phyloP scores from a whole-genome alignment of 2,329 filamentous ascomycete genomes.

The Pseudogymnoascus sp. region DNA sequence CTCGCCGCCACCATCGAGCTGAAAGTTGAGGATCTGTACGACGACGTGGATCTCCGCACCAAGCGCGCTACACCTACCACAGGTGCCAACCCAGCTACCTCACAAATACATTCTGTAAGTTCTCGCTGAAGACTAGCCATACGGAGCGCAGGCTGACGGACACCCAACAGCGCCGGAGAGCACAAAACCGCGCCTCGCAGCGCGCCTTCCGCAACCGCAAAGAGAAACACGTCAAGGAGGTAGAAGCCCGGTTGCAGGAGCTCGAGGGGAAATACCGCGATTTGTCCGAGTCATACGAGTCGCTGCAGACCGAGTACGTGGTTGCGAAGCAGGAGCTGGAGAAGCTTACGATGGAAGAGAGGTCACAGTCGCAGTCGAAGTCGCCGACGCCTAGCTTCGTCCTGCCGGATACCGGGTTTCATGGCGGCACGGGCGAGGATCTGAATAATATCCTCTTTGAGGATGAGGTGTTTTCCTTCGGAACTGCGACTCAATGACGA shows the following conservation, averaged over 20 bases:
- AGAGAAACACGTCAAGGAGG: conserved; percentile 56
- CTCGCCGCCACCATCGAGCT: conserved; percentile 21
- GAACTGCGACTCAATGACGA: not conserved
- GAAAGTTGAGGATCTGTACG: conserved; percentile 27
- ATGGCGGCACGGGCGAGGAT: not conserved
- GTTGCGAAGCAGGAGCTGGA: conserved; percentile 25
- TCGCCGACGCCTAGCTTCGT: not conserved
- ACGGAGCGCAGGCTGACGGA: conserved; percentile 8
- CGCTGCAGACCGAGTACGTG: conserved; percentile 34
- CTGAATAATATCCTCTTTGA: conserved; percentile 5
- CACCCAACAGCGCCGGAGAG: conserved; percentile 41
- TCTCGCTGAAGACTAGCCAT: conserved; percentile 1
- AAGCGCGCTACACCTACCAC: conserved; percentile 20
- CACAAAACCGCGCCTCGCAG: conserved; percentile 53
- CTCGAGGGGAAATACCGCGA: conserved; percentile 47
- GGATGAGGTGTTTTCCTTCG: not conserved
- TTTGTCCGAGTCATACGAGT: conserved; percentile 44
- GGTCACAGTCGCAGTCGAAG: not conserved
- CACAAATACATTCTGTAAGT: conserved; percentile 28
- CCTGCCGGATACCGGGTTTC: not conserved
- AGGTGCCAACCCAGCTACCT: conserved; percentile 24
- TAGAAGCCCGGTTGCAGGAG: conserved; percentile 47
- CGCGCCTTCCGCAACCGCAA: conserved; percentile 54
- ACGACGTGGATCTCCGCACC: conserved; percentile 26
- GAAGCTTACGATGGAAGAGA: conserved; percentile 13